Evolutionary conservation across 345 rosid species (phyloP), one percentile per base, ranked within the genome.

Genomic region (Arabis hirsuta): DNA sequence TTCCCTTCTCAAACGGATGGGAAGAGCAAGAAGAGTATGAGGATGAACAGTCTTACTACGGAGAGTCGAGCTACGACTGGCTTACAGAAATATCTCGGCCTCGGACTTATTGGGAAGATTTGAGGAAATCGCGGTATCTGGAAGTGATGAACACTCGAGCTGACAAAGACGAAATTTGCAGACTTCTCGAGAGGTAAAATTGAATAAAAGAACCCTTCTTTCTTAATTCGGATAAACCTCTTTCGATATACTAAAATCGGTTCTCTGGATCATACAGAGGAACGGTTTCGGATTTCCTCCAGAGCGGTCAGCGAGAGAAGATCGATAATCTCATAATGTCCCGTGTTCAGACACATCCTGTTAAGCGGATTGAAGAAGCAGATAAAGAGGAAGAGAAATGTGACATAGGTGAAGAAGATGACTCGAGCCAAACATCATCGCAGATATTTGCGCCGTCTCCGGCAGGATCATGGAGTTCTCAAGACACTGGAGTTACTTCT

Each of bases 81-180:
- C 64, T 83, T 55, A 79, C 83, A 19, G 91, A 85, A 34, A 84
- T 95, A 73, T 77, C 90, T 65, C 83, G 96, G 41, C 99, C 99
- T 2, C 78, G 86, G 36, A 86, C 90, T 65, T 87, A 84, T 27
- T 95, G 99, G 99, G 99, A 95, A 74, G 81, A 78, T 55, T 78
- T 72, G 12, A 83, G 96, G 73, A 78, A 81, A 65, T 79, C 82
- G 4, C 83, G 99, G 88, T 95, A 95, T 73, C 50, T 73, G 45
- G 87, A 95, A 69, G 83, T 87, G 78, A 87, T 88, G 56, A 81
- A 48, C 62, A 55, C 77, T 73, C 74, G 62, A 70, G 68, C 91
- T 12, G 84, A 76, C 38, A 79, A 81, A 62, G 85, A 83, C 42
- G 98, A 91, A 46, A 88, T 88, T 29, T 82, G 87, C 50, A 79